Evolutionary conservation across 495 filamentous ascomycete genomes (phyloP), one percentile per base, ranked within the genome.

Genomic region (Cetradonia linearis): DNA sequence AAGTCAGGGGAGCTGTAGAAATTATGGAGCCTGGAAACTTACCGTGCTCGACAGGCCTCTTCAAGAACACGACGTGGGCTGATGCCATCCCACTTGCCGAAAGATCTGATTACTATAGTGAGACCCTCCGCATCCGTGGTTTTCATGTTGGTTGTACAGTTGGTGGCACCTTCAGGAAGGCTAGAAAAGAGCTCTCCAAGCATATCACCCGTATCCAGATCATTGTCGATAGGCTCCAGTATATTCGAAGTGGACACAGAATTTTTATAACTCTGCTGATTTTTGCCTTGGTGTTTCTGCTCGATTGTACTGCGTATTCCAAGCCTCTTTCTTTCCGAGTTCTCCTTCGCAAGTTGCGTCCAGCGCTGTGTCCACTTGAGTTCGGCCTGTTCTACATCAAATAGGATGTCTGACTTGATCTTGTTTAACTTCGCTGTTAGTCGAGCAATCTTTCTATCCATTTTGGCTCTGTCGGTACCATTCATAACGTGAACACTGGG

Each of bases 21-120:
- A 36, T n/a, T 1, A 46, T 27, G 27, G 3, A 11, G n/a, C 18
- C 13, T 10, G 42, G 25, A 55, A 38, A 69, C 78, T 69, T 74
- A 86, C 86, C 87, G 86, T 60, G 89, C 82, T 64, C 85, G 86
- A 69, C 90, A 95, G 48, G 88, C 81, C 71, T 96, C 93, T 66
- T 96, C 89, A 18, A 98, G 71, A 44, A 88, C 78, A 58, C 84
- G 77, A 44, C 82, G 78, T 23, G 89, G 88, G 63, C 71, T 85
- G 16, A 92, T 69, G 37, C 88, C 86, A 18, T 75, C 81, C 76
- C 78, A 84, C 68, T 87, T 86, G 18, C 90, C 91, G 79, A 98
- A 96, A 62, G 96, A 83, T 55, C 89, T 74, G 55, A 94, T 78
- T 3, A 68, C 79, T 8, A 89, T 72, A 7, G 31, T 44, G 28